Conservation (phyloP, 768 basidiomycete species). For the Leccinum ochraceum region DNA sequence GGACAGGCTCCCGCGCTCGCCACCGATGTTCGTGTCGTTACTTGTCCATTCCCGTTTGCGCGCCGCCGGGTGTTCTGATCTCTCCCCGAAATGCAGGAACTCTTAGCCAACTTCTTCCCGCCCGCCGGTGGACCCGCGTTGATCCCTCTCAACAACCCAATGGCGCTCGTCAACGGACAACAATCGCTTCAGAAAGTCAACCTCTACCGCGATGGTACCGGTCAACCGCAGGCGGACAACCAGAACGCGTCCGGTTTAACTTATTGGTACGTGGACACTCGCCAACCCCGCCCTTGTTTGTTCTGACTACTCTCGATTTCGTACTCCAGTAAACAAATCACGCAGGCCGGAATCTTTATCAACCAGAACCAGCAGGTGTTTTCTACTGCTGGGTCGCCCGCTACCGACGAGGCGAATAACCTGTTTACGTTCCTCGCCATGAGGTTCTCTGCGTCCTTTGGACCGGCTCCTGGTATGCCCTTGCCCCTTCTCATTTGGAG, state of each 20-base stretch:
- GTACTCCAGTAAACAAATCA: conserved; percentile 21
- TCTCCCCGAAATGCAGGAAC: conserved; percentile 19
- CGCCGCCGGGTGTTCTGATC: background rate
- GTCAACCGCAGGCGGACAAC: conserved; percentile 26
- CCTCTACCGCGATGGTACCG: conserved; percentile 28
- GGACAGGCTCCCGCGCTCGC: conserved; percentile 23
- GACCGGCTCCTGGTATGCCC: conserved; percentile 25
- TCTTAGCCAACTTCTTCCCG: conserved; percentile 25
- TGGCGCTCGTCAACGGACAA: conserved; percentile 28
- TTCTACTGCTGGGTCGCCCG: conserved; percentile 21
- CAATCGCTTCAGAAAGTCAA: conserved; percentile 28
- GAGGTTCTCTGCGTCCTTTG: conserved; percentile 28
- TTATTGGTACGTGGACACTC: conserved; percentile 21
- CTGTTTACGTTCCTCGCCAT: conserved; percentile 32
- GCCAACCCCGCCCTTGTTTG: background rate
- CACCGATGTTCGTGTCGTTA: conserved; percentile 19
- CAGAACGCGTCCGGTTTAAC: conserved; percentile 22
- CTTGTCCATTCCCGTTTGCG: background rate
- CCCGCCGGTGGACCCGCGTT: conserved; percentile 26
- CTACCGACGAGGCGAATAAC: conserved; percentile 21
- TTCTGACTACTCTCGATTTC: background rate
- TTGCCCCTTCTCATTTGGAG: too few relatives aligned
- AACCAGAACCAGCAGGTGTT: conserved; percentile 24
- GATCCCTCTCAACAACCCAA: conserved; percentile 28
- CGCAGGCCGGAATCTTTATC: conserved; percentile 26